Base-by-base conservation (phyloP, 306 rosid species). In the Vigna mungo region DNA sequence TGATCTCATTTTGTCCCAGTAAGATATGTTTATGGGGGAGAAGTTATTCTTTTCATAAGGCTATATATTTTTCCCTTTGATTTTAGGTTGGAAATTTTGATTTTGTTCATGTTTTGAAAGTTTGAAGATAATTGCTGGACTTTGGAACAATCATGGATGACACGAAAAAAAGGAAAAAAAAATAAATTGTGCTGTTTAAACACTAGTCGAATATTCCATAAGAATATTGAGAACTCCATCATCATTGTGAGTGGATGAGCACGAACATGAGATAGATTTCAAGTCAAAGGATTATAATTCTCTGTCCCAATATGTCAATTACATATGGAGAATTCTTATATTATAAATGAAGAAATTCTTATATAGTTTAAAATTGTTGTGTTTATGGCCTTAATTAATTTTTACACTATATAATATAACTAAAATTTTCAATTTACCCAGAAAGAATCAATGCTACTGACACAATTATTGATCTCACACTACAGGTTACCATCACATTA, bases 1-100 rank as follows among this genome's bases (percentile, higher is more conserved):
- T 66, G 23, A 44, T 41, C 30, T 76, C 32, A 64, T 58, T 71
- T 80, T 47, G 72, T 70, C 20, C 74, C 14, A 65, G 49, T 46
- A 37, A 51, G 25, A 83, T 73, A 74, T 78, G 60, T 72, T 65
- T 39, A 48, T 65, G 58, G 36, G 8, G 8, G 39, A 4, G 17
- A 25, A 25, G 41, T 36, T 7, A 13, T 59, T n/a, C 37, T 59
- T 25, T 41, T 1, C 0, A 21, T 59, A 13, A 21, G 43, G 71
- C 52, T 13, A 39, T 17, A n/a, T 12, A 55, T 14, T 9, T 61
- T 18, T 17, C 15, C 9, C 17, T 74, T 67, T 66, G 63, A 49
- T 47, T 44, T 54, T 4, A 34, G n/a, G 74, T 37, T 16, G 46
- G 69, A 12, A 56, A 21, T 20, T 14, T 27, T 32, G 23, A 49